Base-by-base conservation (phyloP, 345 rosid species). In the Theobroma cacao region DNA sequence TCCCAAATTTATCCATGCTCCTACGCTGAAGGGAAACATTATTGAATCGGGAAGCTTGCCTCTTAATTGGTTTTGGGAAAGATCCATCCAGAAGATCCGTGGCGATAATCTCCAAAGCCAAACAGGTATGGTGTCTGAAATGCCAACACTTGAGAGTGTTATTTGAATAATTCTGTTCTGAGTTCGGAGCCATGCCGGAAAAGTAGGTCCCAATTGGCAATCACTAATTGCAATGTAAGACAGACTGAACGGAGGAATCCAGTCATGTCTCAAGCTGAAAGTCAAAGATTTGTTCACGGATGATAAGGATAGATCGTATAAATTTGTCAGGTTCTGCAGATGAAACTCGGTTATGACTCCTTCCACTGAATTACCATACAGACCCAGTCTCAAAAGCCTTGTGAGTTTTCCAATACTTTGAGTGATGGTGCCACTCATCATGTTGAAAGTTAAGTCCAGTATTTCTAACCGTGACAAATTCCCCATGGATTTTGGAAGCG, bases 111-210 rank as follows among this genome's bases (percentile, higher is more conserved):
- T 75, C 88, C 81, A 82, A 2, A 85, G 69, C 88, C 86, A 85
- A 14, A 75, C 48, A 0, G 85, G 85, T 62, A 85, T 58, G 18
- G 66, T 45, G 36, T 56, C 82, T 22, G 86, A 78, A 45, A 82
- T 82, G 55, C 71, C 76, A 20, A 47, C 78, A 65, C 72, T 78
- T 3, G 73, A 15, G 12, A 82, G 24, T 22, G 66, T 75, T 15
- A 28, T 60, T 47, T n/a, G 61, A 56, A 0, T 9, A n/a, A 0
- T 56, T 0, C 28, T 56, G 61, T 56, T 83, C 62, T 81, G 86
- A 76, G 75, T 71, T 81, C 75, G 61, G 18, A 86, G 81, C 88
- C 88, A 86, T 15, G 34, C 48, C 18, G 86, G 88, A 63, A 86
- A 86, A 24, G 71, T 38, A 17, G 84, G 84, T 40, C 82, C 82